phyloP scores from a whole-genome alignment of 768 basidiomycete species.

The Xerocomus brunneocitrinus region DNA sequence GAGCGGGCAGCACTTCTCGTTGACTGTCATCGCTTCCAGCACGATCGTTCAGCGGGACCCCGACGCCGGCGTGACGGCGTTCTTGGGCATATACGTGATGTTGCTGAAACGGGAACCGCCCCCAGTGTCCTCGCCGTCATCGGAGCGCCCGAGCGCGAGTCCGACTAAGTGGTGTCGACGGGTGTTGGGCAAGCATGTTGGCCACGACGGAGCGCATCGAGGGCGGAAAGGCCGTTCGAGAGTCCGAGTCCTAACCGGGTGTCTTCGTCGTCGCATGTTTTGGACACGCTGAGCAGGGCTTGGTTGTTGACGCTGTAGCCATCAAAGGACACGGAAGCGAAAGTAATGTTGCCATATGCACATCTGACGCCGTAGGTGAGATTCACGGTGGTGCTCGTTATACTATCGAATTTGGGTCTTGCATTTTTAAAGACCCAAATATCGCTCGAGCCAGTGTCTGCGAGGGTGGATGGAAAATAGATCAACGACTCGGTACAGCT shows the following conservation, averaged over 20 bases:
- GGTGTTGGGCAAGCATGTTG: constrained; percentile 37
- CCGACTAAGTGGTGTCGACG: constrained; percentile 37
- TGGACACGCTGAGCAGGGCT: constrained; percentile 23
- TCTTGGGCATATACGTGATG: constrained; percentile 28
- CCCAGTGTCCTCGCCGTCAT: constrained; percentile 36
- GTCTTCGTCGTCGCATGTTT: constrained; percentile 10
- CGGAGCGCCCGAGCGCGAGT: constrained; percentile 39
- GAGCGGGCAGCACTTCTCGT: constrained; percentile 25
- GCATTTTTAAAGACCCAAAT: constrained; percentile 20
- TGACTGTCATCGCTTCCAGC: constrained; percentile 35
- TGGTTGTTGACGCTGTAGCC: constrained; percentile 28
- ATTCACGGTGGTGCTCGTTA: constrained; percentile 28
- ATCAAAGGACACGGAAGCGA: constrained; percentile 34
- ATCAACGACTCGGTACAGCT: neutral
- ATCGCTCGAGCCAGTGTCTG: constrained; percentile 31
- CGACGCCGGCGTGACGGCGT: constrained; percentile 33
- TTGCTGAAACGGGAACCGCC: constrained; percentile 35
- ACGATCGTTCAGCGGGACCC: constrained; percentile 40
- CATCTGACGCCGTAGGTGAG: constrained; percentile 38
- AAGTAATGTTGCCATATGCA: constrained; percentile 34
- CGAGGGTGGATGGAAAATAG: constrained; percentile 16
- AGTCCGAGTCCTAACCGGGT: constrained; percentile 28
- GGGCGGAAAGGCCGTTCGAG: constrained; percentile 20
- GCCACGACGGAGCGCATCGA: constrained; percentile 32
- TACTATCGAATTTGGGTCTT: constrained; percentile 26